These are phyloP conservation scores for Aureoboletus auriporus DNA, from an alignment of 768 basidiomycete genomes.

Conservation along the genomic window DNA sequence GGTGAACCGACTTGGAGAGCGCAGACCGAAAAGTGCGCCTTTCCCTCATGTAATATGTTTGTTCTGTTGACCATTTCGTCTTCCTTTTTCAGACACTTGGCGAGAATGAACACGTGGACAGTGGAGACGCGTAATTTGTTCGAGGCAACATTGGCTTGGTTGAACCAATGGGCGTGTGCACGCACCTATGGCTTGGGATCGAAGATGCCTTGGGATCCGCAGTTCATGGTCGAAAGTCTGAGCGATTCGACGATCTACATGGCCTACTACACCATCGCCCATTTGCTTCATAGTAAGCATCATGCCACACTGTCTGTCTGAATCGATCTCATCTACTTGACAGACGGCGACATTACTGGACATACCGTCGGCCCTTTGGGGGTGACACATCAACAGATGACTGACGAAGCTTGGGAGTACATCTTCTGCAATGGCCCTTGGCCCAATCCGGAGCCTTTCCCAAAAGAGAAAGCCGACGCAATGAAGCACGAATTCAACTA, in stretches of 20 bases:
- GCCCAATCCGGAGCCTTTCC: conserved; percentile 62
- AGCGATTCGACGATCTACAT: conserved; percentile 99
- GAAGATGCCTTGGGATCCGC: conserved; percentile 93
- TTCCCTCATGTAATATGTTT: background rate
- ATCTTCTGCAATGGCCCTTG: conserved; percentile 75
- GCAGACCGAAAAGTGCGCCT: conserved; percentile 72
- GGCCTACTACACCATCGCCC: conserved; percentile 94
- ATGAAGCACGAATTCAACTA: conserved; percentile 92
- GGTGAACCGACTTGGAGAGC: conserved; percentile 89
- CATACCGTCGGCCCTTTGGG: conserved; percentile 75
- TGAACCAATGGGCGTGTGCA: conserved; percentile 99
- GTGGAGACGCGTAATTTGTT: conserved; percentile 91
- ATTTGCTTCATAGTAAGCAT: conserved; percentile 80
- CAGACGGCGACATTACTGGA: conserved; percentile 75
- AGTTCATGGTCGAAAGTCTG: conserved; percentile 93
- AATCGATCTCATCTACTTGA: conserved; percentile 6
- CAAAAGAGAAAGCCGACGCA: conserved; percentile 73
- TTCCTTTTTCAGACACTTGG: conserved; percentile 53
- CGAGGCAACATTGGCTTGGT: conserved; percentile 88
- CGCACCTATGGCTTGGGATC: conserved; percentile 95
- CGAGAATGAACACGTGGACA: conserved; percentile 85
- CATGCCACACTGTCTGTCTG: background rate
- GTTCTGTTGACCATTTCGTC: conserved; percentile 1
- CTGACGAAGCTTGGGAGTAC: conserved; percentile 97
- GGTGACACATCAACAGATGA: conserved; percentile 89